Base-by-base conservation (phyloP, 768 basidiomycete species). In the Suillus placidus region DNA sequence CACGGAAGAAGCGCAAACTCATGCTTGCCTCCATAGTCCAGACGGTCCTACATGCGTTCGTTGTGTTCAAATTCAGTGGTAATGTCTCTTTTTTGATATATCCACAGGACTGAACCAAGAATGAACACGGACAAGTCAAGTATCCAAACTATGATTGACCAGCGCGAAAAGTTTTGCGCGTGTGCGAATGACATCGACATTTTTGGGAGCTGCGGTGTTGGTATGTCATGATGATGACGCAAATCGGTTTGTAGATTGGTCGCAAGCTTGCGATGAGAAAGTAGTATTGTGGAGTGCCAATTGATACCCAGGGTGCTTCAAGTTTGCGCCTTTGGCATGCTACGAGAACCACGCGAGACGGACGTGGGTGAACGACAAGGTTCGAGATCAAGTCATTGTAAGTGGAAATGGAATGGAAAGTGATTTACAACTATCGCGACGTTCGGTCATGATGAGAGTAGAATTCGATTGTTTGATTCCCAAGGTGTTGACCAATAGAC, bases 101-200 rank as follows among this genome's bases (percentile, higher is more conserved):
- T 61, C 12, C 14, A 74, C 40, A 35, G 69, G 64, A 6, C 20
- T 47, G 32, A 72, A 64, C 73, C 69, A 69, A 38, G 69, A 58
- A 73, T 66, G 55, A 62, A 61, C 16, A 68, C 60, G n/a, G 67
- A 61, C 66, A 74, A 68, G 35, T 74, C 73, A 1, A 13, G 68
- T 68, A 49, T 69, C 63, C 30, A 70, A 20, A 16, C 61, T 63
- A 10, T 30, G 38, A 56, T 64, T 23, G 4, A 45, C 40, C 47
- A 73, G 67, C 30, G 60, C 64, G 37, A 73, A 73, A 51, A 73
- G 54, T 45, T 45, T 43, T 45, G 20, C 7, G 43, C 16, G 4
- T 47, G 45, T 12, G n/a, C 10, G n/a, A n/a, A n/a, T 47, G 45
- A 12, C 45, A 4, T 47, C 26, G 51, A 32, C 51, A 30, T 30